Conservation (phyloP, 805 yeast species). For the Metahyphopichia silvanorum region DNA sequence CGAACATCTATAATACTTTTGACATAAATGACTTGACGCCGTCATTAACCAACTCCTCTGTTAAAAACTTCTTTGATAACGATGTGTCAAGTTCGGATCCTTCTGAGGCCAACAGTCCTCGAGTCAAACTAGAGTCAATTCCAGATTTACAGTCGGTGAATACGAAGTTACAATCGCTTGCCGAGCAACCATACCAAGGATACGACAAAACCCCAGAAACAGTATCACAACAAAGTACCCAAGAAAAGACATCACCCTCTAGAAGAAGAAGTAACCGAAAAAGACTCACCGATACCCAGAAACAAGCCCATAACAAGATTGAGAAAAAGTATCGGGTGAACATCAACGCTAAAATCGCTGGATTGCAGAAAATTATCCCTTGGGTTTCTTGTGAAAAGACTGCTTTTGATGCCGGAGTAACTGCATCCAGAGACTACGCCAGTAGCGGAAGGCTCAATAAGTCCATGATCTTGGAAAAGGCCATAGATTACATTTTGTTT, state of each 20-base stretch:
- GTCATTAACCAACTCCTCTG: background rate
- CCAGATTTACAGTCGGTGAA: constrained; percentile 1
- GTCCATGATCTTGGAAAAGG: constrained; percentile 65
- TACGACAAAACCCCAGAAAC: constrained; percentile 18
- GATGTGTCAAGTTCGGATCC: constrained; percentile 10
- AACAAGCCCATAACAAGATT: constrained; percentile 69
- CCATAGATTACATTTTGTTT: constrained; percentile 56
- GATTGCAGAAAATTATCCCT: constrained; percentile 63
- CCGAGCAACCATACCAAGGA: too few relatives aligned
- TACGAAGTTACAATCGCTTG: constrained; percentile 4
- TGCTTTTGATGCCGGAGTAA: constrained; percentile 49
- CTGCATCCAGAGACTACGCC: constrained; percentile 7
- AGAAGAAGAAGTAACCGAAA: constrained; percentile 50
- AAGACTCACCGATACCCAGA: constrained; percentile 56
- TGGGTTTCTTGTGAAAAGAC: constrained; percentile 62
- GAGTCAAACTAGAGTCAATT: constrained; percentile 2
- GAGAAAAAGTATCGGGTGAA: constrained; percentile 71
- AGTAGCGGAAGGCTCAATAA: constrained; percentile 49
- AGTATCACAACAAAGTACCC: constrained; percentile 5
- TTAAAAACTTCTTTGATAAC: constrained; percentile 1
- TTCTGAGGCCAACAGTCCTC: constrained; percentile 5
- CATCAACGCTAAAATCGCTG: constrained; percentile 69
- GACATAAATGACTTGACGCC: background rate
- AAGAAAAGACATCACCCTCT: constrained; percentile 3
- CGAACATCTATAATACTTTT: background rate